Evolutionary conservation across 108 stramenopile genomes (phyloP).

Genomic region (Thalassiosira profunda): DNA sequence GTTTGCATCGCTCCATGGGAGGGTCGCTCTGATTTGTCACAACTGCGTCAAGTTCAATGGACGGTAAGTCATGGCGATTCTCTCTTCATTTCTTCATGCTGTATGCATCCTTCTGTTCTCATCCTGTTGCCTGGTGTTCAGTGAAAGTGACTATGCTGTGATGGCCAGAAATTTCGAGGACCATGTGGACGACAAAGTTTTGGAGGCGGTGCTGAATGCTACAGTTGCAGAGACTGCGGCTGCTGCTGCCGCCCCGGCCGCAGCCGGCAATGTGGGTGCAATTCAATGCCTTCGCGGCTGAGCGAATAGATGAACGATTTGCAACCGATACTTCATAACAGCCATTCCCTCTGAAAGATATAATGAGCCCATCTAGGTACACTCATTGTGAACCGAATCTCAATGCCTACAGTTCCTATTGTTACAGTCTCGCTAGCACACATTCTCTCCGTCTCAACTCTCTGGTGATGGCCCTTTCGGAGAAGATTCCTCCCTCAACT

Average conservation of each 20-base stretch:
- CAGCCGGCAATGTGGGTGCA: too few relatives aligned
- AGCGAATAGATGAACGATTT: too few relatives aligned
- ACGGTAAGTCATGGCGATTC: constrained; percentile 14
- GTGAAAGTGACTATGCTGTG: constrained; percentile 79
- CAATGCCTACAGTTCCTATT: too few relatives aligned
- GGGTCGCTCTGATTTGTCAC: constrained; percentile 78
- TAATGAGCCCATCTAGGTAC: too few relatives aligned
- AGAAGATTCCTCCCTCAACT: constrained; percentile 1
- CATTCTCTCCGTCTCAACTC: too few relatives aligned
- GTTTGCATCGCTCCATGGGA: constrained; percentile 59
- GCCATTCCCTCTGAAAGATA: too few relatives aligned
- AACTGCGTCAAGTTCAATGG: constrained; percentile 82
- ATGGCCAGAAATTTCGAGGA: constrained; percentile 79
- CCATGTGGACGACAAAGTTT: constrained; percentile 52
- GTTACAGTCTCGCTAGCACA: too few relatives aligned
- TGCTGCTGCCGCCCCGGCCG: background rate
- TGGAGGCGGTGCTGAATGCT: constrained; percentile 37
- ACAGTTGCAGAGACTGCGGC: background rate
- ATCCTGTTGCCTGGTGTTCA: background rate
- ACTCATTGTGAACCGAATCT: too few relatives aligned
- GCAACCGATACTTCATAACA: too few relatives aligned
- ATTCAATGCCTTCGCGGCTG: too few relatives aligned
- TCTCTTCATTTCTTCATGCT: background rate
- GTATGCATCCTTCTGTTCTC: background rate
- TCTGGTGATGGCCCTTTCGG: background rate